Evolutionary conservation across 2,329 filamentous ascomycete species (phyloP), one percentile per base, ranked within the genome.

Genomic region (Ophiostoma montium): DNA sequence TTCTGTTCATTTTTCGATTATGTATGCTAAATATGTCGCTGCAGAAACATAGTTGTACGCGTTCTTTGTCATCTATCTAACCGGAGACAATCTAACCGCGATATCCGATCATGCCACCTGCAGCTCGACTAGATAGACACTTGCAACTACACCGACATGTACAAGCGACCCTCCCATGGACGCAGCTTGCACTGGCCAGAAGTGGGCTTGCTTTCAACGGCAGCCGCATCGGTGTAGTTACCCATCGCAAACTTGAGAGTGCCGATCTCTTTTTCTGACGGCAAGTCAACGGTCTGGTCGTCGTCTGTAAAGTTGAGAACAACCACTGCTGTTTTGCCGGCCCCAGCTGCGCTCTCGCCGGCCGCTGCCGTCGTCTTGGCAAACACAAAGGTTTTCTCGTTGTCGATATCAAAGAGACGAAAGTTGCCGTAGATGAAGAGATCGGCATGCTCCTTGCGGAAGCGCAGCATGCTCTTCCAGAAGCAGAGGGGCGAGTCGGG

Each of bases 341-440:
- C 13, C 13, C 10, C 18, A 8, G 16, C 35, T 10, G 35, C 36
- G 3, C 52, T 56, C n/a, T 21, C 12, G 18, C 46, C 32, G 3
- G 47, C 12, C 2, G 51, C 56, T 5, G 32, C 9, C 33, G 57
- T 53, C 9, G 47, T 61, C 62, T 73, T 72, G 32, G 60, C 61
- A 57, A 69, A 74, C 3, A 69, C 58, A 55, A 72, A 72, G 0
- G 66, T 67, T 48, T 64, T 50, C 50, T 69, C 62, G 41, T 69
- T 63, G n/a, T 69, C 66, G 16, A 67, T 58, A 45, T 75, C 73
- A 33, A 75, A 62, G 9, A 72, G 60, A 42, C 73, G 62, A 59
- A 76, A 84, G 18, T 68, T 64, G 6, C 80, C 80, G 55, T 82
- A 74, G 1, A 82, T 71, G 50, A 86, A 76, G 9, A 79, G 60